Conservation (phyloP, 2,329 filamentous ascomycete species). For the Aspergillus quadricinctus region DNA sequence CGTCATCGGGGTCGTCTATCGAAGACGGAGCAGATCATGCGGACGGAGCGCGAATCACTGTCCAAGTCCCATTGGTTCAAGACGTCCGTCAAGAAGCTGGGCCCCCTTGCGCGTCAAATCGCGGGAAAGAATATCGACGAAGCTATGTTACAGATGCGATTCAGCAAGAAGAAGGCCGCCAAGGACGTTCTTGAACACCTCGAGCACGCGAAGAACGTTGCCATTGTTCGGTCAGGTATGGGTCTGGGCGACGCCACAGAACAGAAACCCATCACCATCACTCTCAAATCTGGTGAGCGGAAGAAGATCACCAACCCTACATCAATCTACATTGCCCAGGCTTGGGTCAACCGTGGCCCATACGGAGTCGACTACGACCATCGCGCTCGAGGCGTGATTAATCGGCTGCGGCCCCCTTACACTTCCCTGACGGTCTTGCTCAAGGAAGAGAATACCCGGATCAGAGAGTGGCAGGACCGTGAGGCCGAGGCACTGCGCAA, state of each 20-base stretch:
- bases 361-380: slow-evolving; percentile 61
- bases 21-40: slow-evolving; percentile 62
- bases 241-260: slow-evolving; percentile 51
- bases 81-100: slow-evolving; percentile 88
- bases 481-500: slow-evolving; percentile 73
- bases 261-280: slow-evolving; percentile 53
- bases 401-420: slow-evolving; percentile 64
- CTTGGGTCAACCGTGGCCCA: slow-evolving; percentile 80
- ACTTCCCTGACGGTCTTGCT: slow-evolving; percentile 75
- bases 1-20: slow-evolving; percentile 63
- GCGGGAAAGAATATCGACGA: slow-evolving; percentile 90
- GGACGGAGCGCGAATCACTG: slow-evolving; percentile 56
- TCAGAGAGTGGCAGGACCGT: slow-evolving; percentile 74
- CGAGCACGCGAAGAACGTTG: slow-evolving; percentile 74
- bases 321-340: slow-evolving; percentile 85
- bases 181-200: slow-evolving; percentile 74
- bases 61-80: slow-evolving; percentile 68
- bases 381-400: slow-evolving; percentile 69
- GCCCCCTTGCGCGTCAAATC: slow-evolving; percentile 80
- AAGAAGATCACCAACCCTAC: slow-evolving; percentile 68
- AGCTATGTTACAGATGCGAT: slow-evolving; percentile 90
- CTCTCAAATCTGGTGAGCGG: slow-evolving; percentile 70
- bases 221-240: slow-evolving; percentile 79
- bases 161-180: slow-evolving; percentile 89
- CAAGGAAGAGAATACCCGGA: slow-evolving; percentile 89